Evolutionary conservation across 768 basidiomycete genomes (phyloP), one percentile per base, ranked within the genome.

Genomic region (Pisolithus albus): DNA sequence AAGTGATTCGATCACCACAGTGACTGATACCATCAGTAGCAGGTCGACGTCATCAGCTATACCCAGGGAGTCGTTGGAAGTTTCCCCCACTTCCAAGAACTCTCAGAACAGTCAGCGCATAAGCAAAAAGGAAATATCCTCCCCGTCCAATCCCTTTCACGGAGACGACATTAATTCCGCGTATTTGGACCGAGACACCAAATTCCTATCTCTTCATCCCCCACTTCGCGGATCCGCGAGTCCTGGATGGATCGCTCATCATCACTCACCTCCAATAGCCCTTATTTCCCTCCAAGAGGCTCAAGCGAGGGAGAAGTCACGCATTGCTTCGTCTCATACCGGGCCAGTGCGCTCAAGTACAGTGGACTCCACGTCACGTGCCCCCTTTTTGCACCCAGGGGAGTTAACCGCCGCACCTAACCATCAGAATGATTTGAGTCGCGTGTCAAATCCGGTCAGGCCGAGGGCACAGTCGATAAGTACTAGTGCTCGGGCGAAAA

Each of bases 221-320:
- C 60, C 61, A 4, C 60, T 63, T 49, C 24, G 58, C 59, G 47
- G 69, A 57, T 41, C 70, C 24, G 68, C 65, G 43, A 63, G 61
- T 10, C 65, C 76, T n/a, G 78, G 75, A 10, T 82, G 81, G 79
- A 69, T 66, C 39, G 81, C 82, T 48, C 73, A 55, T 57, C 58
- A 50, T 52, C 60, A 67, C 7, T 68, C 77, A 11, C 75, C 81
- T 19, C 68, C 78, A 15, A 82, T 88, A 55, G 72, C 78, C 28
- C 76, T 91, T 37, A 89, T 90, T 46, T 79, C 86, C 5, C 72
- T 90, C 49, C 84, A 89, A 61, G 86, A 91, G 69, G 88, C 88
- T 3, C 80, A 87, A 58, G 86, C 82, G 11, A 68, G 73, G 50
- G 75, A 84, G 61, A 80, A 84, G 46, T 72, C 78, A 42, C 79